Evolutionary conservation across 1,284 basidiomycete species (phyloP).

Genomic region (Trametes polyzona): DNA sequence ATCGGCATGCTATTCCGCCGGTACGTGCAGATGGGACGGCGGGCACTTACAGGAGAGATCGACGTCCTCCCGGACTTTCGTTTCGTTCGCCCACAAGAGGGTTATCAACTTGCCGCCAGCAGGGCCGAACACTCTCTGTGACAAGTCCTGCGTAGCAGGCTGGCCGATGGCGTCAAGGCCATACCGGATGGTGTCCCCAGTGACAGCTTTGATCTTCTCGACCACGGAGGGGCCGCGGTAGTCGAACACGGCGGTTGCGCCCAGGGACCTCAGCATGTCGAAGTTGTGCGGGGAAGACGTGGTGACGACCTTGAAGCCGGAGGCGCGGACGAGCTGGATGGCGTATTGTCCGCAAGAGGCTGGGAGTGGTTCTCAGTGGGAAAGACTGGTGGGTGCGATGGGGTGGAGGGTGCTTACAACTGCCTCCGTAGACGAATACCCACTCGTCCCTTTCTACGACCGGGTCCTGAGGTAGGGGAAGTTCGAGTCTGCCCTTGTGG

Average conservation of each 20-base stretch:
- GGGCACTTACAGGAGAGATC: constrained; percentile 8
- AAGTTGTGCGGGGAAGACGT: constrained; percentile 44
- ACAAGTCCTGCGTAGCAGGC: constrained; percentile 19
- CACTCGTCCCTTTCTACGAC: constrained; percentile 13
- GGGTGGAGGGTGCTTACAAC: constrained; percentile 15
- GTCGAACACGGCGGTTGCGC: constrained; percentile 46
- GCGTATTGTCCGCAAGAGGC: constrained; percentile 46
- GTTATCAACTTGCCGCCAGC: constrained; percentile 24
- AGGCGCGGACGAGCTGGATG: constrained; percentile 45
- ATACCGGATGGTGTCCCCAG: constrained; percentile 23
- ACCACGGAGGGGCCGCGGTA: constrained; percentile 28
- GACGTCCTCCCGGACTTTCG: constrained; percentile 15
- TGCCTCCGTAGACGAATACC: constrained; percentile 34
- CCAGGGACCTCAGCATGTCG: constrained; percentile 42
- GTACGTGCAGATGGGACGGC: no score
- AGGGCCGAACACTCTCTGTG: constrained; percentile 22
- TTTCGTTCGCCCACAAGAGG: background rate
- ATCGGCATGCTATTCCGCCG: background rate
- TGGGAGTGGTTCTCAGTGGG: background rate
- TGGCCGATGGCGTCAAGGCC: constrained; percentile 28
- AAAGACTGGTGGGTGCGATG: background rate
- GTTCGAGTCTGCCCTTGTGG: constrained; percentile 22
- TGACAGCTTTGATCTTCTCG: constrained; percentile 23
- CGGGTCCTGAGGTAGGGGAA: constrained; percentile 9
- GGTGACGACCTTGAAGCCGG: constrained; percentile 46